A percentile compares a stretch with the other conserved stretches of the same genome.
Conservation (phyloP, 768 basidiomycete genomes). For the Podaxis sp. region DNA sequence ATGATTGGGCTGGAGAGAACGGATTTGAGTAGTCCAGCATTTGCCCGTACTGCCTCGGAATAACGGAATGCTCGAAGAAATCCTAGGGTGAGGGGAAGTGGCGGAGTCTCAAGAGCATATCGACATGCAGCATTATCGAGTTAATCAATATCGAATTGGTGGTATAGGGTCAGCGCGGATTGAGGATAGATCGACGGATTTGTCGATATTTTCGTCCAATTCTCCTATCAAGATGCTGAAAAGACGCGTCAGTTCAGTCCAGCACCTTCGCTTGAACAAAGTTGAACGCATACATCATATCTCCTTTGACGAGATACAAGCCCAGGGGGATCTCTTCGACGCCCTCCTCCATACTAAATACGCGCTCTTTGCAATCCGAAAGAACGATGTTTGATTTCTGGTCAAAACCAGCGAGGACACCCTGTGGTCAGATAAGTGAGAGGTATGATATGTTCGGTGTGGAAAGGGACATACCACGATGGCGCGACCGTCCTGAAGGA, state of each 20-base stretch:
- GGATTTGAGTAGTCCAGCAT: not conserved
- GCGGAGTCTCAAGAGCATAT: not conserved
- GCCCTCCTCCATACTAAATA: constrained; percentile 87
- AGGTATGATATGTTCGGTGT: not conserved
- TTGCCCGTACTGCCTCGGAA: not conserved
- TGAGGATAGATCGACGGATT: constrained; percentile 66
- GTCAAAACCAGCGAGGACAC: constrained; percentile 89
- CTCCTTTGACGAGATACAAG: constrained; percentile 95
- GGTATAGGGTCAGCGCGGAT: constrained; percentile 89
- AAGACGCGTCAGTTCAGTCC: constrained; percentile 6
- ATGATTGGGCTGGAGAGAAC: not conserved
- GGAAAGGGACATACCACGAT: constrained; percentile 70
- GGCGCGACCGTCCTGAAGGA: constrained; percentile 93
- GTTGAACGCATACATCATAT: constrained; percentile 80
- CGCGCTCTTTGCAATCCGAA: constrained; percentile 89
- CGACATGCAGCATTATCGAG: not conserved
- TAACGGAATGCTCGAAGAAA: not conserved
- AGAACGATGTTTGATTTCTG: constrained; percentile 96
- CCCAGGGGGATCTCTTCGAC: constrained; percentile 95
- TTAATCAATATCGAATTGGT: constrained; percentile 67
- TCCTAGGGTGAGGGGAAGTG: not conserved
- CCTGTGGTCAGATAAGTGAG: constrained; percentile 42
- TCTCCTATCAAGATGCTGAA: constrained; percentile 75
- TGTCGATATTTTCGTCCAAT: constrained; percentile 80
- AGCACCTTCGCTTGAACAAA: not conserved